A percentile compares a stretch with the other conserved stretches of the same genome.
phyloP scores from a whole-genome alignment of 179 eudicot genomes.

The Silene vulgaris region DNA sequence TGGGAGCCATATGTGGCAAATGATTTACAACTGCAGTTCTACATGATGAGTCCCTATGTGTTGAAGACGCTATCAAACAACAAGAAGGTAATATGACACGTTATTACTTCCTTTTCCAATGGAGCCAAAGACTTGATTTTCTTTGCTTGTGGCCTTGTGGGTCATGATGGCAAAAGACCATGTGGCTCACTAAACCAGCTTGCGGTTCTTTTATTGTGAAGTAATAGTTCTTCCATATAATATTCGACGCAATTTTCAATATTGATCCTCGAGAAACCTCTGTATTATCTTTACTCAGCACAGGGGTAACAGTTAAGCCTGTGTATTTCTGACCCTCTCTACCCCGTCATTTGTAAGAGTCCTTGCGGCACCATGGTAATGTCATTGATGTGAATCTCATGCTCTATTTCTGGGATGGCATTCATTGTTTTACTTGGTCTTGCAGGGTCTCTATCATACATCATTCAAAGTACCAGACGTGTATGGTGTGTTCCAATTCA shows the following conservation, averaged over 20 bases:
- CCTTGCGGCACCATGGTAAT: background rate
- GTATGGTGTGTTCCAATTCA: conserved; percentile 92
- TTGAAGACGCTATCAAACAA: conserved; percentile 68
- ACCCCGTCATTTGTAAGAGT: background rate
- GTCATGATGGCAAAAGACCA: background rate
- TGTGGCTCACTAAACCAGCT: background rate
- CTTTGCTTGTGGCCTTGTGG: background rate
- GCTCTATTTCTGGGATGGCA: background rate
- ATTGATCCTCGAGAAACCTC: too few species aligned
- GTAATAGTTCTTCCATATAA: background rate
- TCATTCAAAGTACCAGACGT: conserved; percentile 89
- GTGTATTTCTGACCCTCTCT: too few species aligned
- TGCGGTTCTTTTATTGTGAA: background rate
- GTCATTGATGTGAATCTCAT: background rate
- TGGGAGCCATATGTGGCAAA: conserved; percentile 87
- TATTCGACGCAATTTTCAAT: background rate
- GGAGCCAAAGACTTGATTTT: background rate
- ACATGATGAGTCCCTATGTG: conserved; percentile 98
- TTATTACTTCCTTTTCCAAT: background rate
- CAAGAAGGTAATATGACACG: conserved; percentile 45
- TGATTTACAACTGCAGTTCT: conserved; percentile 89
- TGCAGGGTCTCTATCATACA: conserved; percentile 68
- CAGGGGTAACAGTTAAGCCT: too few species aligned
- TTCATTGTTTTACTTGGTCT: conserved; percentile 7
- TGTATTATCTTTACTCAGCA: too few species aligned